Base-by-base conservation (phyloP, 2,329 filamentous ascomycete species). In the Xylaria polymorpha region DNA sequence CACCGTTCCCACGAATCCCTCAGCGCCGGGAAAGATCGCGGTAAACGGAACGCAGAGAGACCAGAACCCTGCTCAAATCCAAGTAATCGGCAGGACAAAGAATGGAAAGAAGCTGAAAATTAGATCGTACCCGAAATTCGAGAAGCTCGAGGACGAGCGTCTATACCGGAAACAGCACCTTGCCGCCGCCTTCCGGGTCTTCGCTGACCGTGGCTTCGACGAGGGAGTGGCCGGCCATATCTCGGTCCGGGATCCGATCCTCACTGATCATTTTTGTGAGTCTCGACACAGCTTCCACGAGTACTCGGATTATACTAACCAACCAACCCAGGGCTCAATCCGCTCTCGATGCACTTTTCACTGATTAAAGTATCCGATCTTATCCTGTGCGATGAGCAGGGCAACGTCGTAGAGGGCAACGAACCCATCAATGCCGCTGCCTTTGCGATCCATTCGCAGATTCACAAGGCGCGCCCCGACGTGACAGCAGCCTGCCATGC, bases 161-260 rank as follows among this genome's bases (percentile, higher is more conserved):
- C 80, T 83, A 73, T 89, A 88, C 81, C 86, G 88, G 70, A 83
- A 88, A 35, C 82, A 85, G 25, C 87, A 89, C 74, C 87, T 88
- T 77, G 87, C 87, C 1, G 83, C 84, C 7, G 87, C 87, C 18
- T 91, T 91, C 77, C 85, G 88, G 12, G 84, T 90, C 64, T 90
- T 90, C 74, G 84, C 88, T 1, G 84, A 88, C 61, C 86, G 88
- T 72, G 87, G 86, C 61, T 90, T 86, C 77, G 87, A 86, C 0
- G 88, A 91, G 76, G 89, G 89, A 60, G 88, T 90, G 80, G 83
- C 83, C 10, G 88, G 89, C 0, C 89, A 91, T 76, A 91, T 91
- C 67, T 85, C 82, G 6, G 86, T 91, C 0, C 83, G 88, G 10
- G 89, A 91, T 73, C 88, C 88, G 0, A 87, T 90, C 73, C 80